These are phyloP conservation scores for Botrytis squamosa DNA, from an alignment of 2,329 filamentous ascomycete species.

Conservation along the genomic window DNA sequence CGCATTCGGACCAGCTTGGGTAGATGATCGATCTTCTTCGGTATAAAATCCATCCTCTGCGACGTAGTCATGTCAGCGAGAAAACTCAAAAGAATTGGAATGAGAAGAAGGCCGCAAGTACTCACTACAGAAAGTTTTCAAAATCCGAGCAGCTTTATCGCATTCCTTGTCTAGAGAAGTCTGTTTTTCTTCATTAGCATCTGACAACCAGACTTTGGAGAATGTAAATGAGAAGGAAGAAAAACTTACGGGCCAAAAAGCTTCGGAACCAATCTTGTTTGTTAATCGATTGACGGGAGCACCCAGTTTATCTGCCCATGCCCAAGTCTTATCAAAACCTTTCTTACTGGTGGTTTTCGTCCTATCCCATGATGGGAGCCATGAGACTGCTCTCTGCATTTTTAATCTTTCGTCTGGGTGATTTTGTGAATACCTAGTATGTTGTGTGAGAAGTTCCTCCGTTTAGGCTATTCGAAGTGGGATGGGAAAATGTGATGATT, in stretches of 20 bases:
- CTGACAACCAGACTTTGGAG: background rate
- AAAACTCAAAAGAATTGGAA: conserved; percentile 13
- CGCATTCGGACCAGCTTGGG: conserved; percentile 38
- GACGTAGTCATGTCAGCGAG: conserved; percentile 15
- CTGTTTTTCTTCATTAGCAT: background rate
- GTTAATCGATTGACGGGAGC: conserved; percentile 77
- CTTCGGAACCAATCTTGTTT: conserved; percentile 77
- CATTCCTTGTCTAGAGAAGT: conserved; percentile 81
- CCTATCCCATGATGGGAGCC: conserved; percentile 50
- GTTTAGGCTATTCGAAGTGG: conserved; percentile 20
- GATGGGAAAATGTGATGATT: conserved; percentile 1
- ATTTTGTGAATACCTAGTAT: conserved; percentile 25
- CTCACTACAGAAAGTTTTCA: conserved; percentile 86
- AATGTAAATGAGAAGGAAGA: background rate
- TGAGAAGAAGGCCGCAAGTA: conserved; percentile 33
- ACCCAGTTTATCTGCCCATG: conserved; percentile 64
- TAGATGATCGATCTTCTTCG: conserved; percentile 44
- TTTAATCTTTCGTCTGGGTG: conserved; percentile 30
- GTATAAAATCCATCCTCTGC: conserved; percentile 67
- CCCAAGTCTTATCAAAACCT: conserved; percentile 74
- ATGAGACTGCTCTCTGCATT: conserved; percentile 39
- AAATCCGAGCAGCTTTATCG: conserved; percentile 84
- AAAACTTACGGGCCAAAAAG: conserved; percentile 65
- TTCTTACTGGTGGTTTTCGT: conserved; percentile 58
- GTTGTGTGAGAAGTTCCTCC: conserved; percentile 20